These are phyloP conservation scores for Agrocybe praecox DNA, from an alignment of 768 basidiomycete species.

Conservation along the genomic window DNA sequence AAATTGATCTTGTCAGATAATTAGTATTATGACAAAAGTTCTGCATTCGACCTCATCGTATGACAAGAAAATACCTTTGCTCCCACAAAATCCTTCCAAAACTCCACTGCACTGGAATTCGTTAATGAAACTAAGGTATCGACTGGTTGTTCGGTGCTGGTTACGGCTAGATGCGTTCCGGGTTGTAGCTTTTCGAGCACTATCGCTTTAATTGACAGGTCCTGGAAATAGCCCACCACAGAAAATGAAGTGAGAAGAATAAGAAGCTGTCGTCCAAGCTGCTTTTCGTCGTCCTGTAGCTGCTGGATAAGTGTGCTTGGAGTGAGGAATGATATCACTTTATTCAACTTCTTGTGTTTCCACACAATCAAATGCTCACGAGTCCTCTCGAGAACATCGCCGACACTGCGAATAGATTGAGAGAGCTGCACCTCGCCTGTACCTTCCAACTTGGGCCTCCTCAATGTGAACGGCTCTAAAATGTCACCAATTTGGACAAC, in stretches of 20 bases:
- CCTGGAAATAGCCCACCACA: conserved; percentile 9
- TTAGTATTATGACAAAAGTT: neutral
- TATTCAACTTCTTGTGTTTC: conserved; percentile 10
- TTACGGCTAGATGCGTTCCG: neutral
- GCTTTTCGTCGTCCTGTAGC: conserved; percentile 24
- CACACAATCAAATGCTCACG: conserved; percentile 21
- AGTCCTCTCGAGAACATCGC: conserved; percentile 18
- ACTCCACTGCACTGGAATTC: conserved; percentile 17
- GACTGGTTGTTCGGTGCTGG: neutral
- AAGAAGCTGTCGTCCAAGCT: conserved; percentile 23
- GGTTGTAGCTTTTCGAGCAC: too few species aligned
- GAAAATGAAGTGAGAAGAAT: conserved; percentile 20
- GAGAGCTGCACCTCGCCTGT: conserved; percentile 9
- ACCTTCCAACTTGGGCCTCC: neutral
- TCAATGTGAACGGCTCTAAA: conserved; percentile 13
- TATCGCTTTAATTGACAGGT: neutral
- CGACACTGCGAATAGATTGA: conserved; percentile 17
- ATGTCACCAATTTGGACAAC: conserved; percentile 16
- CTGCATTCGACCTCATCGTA: too few species aligned
- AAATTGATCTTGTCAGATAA: neutral
- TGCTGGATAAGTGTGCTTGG: conserved; percentile 19
- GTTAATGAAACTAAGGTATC: neutral
- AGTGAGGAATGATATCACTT: conserved; percentile 19
- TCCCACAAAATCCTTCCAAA: conserved; percentile 26
- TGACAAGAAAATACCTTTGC: conserved; percentile 13